phyloP scores from a whole-genome alignment of 352 stramenopile genomes.

The Pythium pyrilobum region DNA sequence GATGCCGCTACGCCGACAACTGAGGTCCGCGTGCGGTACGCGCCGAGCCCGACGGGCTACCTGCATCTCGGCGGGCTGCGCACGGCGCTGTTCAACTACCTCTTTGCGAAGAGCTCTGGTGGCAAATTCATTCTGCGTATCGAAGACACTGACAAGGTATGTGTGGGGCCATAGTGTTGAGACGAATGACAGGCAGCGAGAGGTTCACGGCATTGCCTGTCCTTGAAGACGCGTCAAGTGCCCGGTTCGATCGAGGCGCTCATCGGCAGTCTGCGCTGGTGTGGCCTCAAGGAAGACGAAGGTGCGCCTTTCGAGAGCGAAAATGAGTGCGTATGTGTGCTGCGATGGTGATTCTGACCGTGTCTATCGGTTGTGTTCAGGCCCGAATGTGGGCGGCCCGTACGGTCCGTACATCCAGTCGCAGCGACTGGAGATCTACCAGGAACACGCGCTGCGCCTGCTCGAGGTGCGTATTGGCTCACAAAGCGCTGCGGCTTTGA shows the following conservation, averaged over 20 bases:
- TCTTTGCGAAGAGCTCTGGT: slow-evolving; percentile 81
- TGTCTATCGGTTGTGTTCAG: slow-evolving; percentile 29
- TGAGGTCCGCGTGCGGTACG: slow-evolving; percentile 77
- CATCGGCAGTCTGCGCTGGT: slow-evolving; percentile 89
- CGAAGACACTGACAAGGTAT: slow-evolving; percentile 90
- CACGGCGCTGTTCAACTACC: slow-evolving; percentile 92
- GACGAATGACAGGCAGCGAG: no score
- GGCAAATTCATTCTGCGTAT: slow-evolving; percentile 90
- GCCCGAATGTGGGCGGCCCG: slow-evolving; percentile 84
- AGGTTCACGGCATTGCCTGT: no score
- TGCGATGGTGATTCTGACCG: no score
- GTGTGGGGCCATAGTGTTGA: not conserved
- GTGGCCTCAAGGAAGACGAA: slow-evolving; percentile 97
- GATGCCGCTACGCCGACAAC: not conserved
- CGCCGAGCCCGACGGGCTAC: slow-evolving; percentile 87
- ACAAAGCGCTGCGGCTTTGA: no score
- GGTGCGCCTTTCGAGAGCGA: no score
- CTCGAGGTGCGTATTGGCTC: slow-evolving; percentile 66
- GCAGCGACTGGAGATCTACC: slow-evolving; percentile 93
- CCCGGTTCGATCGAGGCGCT: slow-evolving; percentile 82
- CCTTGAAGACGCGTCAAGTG: slow-evolving; percentile 76
- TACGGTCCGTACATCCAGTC: slow-evolving; percentile 97
- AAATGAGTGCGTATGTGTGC: not conserved
- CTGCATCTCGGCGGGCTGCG: slow-evolving; percentile 88
- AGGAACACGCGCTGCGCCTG: slow-evolving; percentile 85